Conservation (phyloP, 345 rosid species). For the Cardamine chenopodiifolia region DNA sequence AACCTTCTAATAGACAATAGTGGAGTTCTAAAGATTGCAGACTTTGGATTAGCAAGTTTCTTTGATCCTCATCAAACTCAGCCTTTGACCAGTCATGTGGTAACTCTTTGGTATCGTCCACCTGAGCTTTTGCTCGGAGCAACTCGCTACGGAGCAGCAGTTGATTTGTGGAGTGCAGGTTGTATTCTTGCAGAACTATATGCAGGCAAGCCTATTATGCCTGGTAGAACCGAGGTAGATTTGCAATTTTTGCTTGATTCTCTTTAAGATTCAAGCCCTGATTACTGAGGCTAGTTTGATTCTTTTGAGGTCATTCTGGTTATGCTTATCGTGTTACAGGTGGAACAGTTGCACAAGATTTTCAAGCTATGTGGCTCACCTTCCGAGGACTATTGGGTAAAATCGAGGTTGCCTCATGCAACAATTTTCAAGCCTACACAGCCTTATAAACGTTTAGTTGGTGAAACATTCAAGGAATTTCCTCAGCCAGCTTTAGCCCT, state of each 20-base stretch:
- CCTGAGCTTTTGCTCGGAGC: constrained; percentile 98
- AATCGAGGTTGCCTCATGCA: constrained; percentile 95
- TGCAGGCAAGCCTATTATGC: constrained; percentile 99
- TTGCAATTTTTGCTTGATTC: background rate
- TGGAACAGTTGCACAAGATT: constrained; percentile 97
- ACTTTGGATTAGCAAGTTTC: constrained; percentile 94
- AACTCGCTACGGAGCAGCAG: constrained; percentile 80
- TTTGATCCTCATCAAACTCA: constrained; percentile 74
- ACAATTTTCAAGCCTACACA: constrained; percentile 97
- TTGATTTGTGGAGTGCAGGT: constrained; percentile 97
- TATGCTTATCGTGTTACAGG: constrained; percentile 53
- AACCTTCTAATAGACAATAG: constrained; percentile 89
- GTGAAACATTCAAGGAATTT: constrained; percentile 91
- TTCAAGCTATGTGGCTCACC: constrained; percentile 99
- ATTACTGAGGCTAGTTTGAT: constrained; percentile 1
- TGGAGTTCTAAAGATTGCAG: constrained; percentile 92
- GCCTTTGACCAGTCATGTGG: constrained; percentile 93
- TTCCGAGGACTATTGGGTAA: constrained; percentile 90
- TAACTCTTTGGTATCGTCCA: constrained; percentile 98
- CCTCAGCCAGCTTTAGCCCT: constrained; percentile 85
- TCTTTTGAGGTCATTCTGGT: constrained; percentile 23
- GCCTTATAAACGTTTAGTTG: constrained; percentile 90
- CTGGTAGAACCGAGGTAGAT: constrained; percentile 97
- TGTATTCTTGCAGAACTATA: constrained; percentile 95
- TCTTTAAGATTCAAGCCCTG: background rate